These are phyloP conservation scores for Gynostemma pentaphyllum DNA, from an alignment of 306 rosid species.

Conservation along the genomic window DNA sequence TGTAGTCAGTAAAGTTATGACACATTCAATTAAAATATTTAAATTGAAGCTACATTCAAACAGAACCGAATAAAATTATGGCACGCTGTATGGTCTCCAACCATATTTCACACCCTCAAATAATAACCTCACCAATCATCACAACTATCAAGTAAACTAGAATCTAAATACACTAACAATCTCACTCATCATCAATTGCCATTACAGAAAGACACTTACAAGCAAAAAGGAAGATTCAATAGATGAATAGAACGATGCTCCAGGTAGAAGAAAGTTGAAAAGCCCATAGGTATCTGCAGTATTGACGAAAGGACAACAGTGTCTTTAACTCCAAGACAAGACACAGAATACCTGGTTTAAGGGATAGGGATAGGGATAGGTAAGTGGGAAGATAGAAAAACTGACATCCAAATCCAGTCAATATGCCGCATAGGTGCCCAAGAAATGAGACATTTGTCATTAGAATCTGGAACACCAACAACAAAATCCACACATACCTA, in stretches of 20 bases:
- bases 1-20: no score
- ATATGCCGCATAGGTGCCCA: conserved; percentile 96
- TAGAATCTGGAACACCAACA: conserved; percentile 92
- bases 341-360: background rate
- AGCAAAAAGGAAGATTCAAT: conserved; percentile 70
- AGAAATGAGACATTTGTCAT: conserved; percentile 84
- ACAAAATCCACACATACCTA: conserved; percentile 89
- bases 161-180: background rate
- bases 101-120: background rate
- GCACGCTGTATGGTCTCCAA: background rate
- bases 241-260: conserved; percentile 67
- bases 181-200: conserved; percentile 5
- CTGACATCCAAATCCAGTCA: conserved; percentile 97
- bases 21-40: background rate
- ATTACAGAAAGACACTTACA: conserved; percentile 46
- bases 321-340: conserved; percentile 6
- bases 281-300: conserved; percentile 79
- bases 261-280: conserved; percentile 78
- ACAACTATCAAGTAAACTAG: background rate
- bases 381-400: conserved; percentile 10
- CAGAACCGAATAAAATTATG: background rate
- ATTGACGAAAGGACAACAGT: conserved; percentile 13
- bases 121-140: background rate
- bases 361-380: conserved; percentile 5
- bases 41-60: background rate